Percentiles rank a stretch among this genome's conserved stretches.
phyloP scores from a whole-genome alignment of 73 alveolate genomes.

The Tetrahymena elliotti region DNA sequence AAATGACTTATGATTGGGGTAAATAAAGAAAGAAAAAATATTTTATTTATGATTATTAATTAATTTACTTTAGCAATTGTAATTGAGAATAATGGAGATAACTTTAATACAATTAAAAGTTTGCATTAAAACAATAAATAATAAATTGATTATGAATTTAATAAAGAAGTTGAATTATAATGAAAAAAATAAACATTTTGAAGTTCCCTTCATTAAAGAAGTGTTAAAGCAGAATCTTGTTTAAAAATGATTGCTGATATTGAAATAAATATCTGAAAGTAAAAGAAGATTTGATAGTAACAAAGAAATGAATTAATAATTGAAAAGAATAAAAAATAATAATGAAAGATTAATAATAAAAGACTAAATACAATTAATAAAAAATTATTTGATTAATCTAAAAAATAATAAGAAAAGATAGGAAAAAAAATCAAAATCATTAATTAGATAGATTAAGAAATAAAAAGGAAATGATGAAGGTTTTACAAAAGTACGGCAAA shows the following conservation, averaged over 20 bases:
- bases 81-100: no score
- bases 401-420: not conserved
- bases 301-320: not conserved
- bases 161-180: not conserved
- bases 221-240: not conserved
- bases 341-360: not conserved
- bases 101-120: no score
- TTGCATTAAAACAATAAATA: no score
- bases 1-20: no score
- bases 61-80: no score
- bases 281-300: not conserved
- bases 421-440: not conserved
- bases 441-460: not conserved
- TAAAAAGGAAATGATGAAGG: not conserved
- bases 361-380: not conserved
- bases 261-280: not conserved
- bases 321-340: not conserved
- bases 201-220: not conserved
- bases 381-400: not conserved
- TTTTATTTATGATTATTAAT: no score
- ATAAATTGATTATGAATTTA: no score
- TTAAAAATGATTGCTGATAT: not conserved
- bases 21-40: no score
- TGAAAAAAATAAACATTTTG: not conserved
- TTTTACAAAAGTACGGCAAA: not conserved